These are phyloP conservation scores for Cunninghamia lanceolata DNA, from an alignment of 75 land plant genomes.

Conservation along the genomic window DNA sequence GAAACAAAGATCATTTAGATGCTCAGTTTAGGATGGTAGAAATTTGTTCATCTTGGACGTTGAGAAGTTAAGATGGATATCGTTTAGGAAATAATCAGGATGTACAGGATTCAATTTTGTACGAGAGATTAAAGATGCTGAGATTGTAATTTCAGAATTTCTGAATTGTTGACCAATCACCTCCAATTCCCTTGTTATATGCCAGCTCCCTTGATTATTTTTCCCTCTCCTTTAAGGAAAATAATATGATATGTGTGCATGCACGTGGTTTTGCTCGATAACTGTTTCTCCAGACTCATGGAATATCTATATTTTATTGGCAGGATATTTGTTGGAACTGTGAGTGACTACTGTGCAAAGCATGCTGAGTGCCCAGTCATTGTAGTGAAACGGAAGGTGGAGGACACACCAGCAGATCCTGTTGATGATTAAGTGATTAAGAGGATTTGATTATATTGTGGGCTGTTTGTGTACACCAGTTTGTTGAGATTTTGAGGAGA, in stretches of 20 bases:
- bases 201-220: neutral
- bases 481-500: neutral
- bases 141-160: neutral
- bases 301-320: slow-evolving; percentile 2
- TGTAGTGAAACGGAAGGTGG: slow-evolving; percentile 41
- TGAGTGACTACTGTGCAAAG: slow-evolving; percentile 32
- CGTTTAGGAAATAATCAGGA: neutral
- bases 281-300: neutral
- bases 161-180: neutral
- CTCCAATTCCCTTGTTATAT: neutral
- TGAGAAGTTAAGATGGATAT: neutral
- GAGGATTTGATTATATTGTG: neutral
- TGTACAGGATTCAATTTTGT: neutral
- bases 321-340: slow-evolving; percentile 49
- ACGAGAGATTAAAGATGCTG: neutral
- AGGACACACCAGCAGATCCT: slow-evolving; percentile 46
- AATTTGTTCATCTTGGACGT: neutral
- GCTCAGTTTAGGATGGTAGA: neutral
- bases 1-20: neutral
- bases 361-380: slow-evolving; percentile 46
- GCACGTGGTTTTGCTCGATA: neutral
- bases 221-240: neutral
- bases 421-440: slow-evolving; percentile 28
- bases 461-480: neutral
- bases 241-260: neutral